Conservation (phyloP, 2,329 filamentous ascomycete species). For the Aspergillus flavus region DNA sequence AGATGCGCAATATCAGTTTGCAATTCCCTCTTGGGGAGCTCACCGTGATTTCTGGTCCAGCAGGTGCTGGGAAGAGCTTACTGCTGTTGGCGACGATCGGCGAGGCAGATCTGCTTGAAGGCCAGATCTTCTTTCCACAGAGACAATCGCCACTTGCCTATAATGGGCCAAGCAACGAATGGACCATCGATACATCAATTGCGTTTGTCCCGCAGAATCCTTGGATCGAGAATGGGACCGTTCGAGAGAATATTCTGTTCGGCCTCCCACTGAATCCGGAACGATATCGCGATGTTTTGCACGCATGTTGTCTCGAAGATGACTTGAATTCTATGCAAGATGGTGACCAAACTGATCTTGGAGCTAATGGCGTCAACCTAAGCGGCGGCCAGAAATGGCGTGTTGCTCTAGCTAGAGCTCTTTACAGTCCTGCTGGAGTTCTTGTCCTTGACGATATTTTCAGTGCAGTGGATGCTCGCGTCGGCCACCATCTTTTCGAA, state of each 20-base stretch:
- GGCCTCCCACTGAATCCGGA: constrained; percentile 67
- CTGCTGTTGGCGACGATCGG: constrained; percentile 73
- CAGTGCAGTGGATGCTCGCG: constrained; percentile 74
- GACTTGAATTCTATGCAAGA: constrained; percentile 74
- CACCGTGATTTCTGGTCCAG: constrained; percentile 74
- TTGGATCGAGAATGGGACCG: constrained; percentile 79
- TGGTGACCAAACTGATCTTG: constrained; percentile 76
- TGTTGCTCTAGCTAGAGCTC: constrained; percentile 72
- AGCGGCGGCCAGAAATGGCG: constrained; percentile 82
- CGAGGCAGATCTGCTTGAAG: constrained; percentile 69
- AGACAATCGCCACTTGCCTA: constrained; percentile 54
- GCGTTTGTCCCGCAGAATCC: constrained; percentile 76
- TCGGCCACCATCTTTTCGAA: constrained; percentile 74
- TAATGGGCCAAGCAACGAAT: constrained; percentile 56
- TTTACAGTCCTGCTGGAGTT: constrained; percentile 74
- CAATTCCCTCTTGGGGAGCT: constrained; percentile 69
- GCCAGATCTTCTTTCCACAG: constrained; percentile 60
- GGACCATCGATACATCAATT: constrained; percentile 69
- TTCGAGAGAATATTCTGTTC: constrained; percentile 76
- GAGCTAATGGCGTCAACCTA: constrained; percentile 78
- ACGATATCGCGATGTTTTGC: constrained; percentile 69
- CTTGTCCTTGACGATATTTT: constrained; percentile 80
- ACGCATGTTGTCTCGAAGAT: constrained; percentile 71
- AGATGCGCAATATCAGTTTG: constrained; percentile 65
- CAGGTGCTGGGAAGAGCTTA: constrained; percentile 75